phyloP scores from a whole-genome alignment of 768 basidiomycete genomes.

The Pleurotus djamor region DNA sequence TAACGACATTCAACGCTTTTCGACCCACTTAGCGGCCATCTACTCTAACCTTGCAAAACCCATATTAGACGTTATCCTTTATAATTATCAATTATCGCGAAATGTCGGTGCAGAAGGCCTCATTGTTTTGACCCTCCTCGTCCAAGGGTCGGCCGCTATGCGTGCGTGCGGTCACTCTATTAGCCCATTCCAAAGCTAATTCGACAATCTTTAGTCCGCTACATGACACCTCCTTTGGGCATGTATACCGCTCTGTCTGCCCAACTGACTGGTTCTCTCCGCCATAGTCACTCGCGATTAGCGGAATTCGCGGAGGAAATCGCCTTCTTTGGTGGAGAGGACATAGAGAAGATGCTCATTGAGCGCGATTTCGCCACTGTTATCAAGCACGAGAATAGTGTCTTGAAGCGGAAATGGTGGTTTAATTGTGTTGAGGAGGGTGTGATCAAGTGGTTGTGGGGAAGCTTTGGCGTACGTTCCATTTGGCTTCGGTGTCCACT shows the following conservation, averaged over 20 bases:
- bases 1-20: conserved; percentile 93
- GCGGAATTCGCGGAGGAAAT: conserved; percentile 89
- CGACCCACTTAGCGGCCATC: conserved; percentile 86
- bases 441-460: conserved; percentile 97
- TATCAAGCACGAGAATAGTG: conserved; percentile 81
- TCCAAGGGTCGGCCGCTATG: conserved; percentile 81
- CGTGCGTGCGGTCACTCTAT: conserved; percentile 45
- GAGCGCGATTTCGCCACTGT: conserved; percentile 87
- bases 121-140: conserved; percentile 75
- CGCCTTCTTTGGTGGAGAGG: conserved; percentile 85
- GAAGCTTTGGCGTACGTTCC: conserved; percentile 81
- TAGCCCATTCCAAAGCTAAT: background rate
- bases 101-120: conserved; percentile 96
- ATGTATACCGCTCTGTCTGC: conserved; percentile 87
- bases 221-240: conserved; percentile 89
- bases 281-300: conserved; percentile 90
- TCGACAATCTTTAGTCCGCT: conserved; percentile 58
- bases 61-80: conserved; percentile 86
- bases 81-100: conserved; percentile 92
- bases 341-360: conserved; percentile 87
- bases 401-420: conserved; percentile 81
- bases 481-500: background rate
- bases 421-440: conserved; percentile 93
- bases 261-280: conserved; percentile 83
- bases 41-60: conserved; percentile 96